These are phyloP conservation scores for Trichoderma atroviride DNA, from an alignment of 2,329 filamentous ascomycete genomes.

Conservation along the genomic window DNA sequence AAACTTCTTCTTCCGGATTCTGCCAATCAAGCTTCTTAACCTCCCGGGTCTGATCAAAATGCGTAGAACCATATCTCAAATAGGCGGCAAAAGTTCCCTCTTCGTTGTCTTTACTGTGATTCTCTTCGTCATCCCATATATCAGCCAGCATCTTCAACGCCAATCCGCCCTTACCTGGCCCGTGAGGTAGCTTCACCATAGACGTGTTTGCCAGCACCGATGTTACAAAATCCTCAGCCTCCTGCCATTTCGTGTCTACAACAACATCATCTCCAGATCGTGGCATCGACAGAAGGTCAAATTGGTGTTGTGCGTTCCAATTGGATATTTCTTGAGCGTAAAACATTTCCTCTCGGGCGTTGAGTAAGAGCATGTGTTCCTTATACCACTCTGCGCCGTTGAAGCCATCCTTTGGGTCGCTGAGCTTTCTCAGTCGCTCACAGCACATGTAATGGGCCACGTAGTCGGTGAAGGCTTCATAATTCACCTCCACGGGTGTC, in stretches of 20 bases:
- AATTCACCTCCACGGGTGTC: conserved; percentile 23
- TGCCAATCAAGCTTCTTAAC: conserved; percentile 14
- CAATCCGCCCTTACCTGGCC: conserved; percentile 29
- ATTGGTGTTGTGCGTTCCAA: conserved; percentile 28
- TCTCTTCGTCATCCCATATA: conserved; percentile 38
- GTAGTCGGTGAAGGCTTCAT: conserved; percentile 36
- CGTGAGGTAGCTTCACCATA: conserved; percentile 44
- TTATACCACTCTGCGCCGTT: conserved; percentile 40
- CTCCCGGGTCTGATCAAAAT: not conserved
- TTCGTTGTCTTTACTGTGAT: conserved; percentile 37
- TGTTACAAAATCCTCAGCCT: conserved; percentile 36
- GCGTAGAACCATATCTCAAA: not conserved
- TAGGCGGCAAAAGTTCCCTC: conserved; percentile 42
- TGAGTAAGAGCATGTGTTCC: conserved; percentile 38
- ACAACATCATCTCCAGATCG: conserved; percentile 31
- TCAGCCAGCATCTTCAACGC: conserved; percentile 34
- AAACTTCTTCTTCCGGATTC: conserved; percentile 1
- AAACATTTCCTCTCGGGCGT: conserved; percentile 28
- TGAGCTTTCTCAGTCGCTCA: conserved; percentile 39
- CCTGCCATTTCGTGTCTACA: conserved; percentile 28
- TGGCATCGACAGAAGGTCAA: conserved; percentile 31
- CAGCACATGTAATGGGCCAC: conserved; percentile 37
- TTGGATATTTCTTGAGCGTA: conserved; percentile 12
- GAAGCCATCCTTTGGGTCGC: conserved; percentile 40
- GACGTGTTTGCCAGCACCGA: conserved; percentile 37